These are phyloP conservation scores for Blastocladiella emersonii DNA, from an alignment of 371 early-diverging fungal species.

Conservation along the genomic window DNA sequence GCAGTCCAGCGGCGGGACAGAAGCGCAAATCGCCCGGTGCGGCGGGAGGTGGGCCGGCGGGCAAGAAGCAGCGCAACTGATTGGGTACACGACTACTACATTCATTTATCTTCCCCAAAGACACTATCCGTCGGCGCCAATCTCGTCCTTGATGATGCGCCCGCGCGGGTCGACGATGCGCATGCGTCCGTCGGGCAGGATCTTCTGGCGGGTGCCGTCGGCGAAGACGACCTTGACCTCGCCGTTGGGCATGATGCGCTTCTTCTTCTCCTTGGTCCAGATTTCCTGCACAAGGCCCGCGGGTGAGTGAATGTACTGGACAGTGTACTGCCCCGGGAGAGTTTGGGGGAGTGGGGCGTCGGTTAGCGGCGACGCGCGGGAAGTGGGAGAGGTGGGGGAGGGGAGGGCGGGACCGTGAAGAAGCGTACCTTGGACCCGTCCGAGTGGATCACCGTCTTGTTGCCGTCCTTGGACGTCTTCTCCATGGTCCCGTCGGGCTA, in stretches of 20 bases:
- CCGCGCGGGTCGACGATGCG: neutral
- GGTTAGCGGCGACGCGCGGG: too few species aligned
- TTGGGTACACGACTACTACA: too few species aligned
- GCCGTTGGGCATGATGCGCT: slow-evolving; percentile 4
- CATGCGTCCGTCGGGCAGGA: slow-evolving; percentile 6
- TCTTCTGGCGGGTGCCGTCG: slow-evolving; percentile 7
- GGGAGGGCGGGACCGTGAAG: neutral
- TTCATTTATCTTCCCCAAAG: too few species aligned
- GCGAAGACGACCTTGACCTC: neutral
- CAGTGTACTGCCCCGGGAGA: neutral
- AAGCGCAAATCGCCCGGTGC: too few species aligned
- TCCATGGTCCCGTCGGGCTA: slow-evolving; percentile 9
- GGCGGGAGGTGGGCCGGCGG: too few species aligned
- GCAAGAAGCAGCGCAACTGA: too few species aligned
- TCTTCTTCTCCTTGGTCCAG: slow-evolving; percentile 4
- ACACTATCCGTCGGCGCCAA: neutral
- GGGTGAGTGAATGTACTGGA: neutral
- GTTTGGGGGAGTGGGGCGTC: too few species aligned
- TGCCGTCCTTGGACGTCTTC: slow-evolving; percentile 1
- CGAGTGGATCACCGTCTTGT: slow-evolving; percentile 7
- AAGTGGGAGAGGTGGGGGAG: too few species aligned
- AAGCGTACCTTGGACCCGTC: slow-evolving; percentile 8
- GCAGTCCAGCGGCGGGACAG: too few species aligned
- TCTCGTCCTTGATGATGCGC: slow-evolving; percentile 1
- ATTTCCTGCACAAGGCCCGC: neutral